phyloP scores from a whole-genome alignment of 2,329 filamentous ascomycete species.

The Talaromyces sp. region DNA sequence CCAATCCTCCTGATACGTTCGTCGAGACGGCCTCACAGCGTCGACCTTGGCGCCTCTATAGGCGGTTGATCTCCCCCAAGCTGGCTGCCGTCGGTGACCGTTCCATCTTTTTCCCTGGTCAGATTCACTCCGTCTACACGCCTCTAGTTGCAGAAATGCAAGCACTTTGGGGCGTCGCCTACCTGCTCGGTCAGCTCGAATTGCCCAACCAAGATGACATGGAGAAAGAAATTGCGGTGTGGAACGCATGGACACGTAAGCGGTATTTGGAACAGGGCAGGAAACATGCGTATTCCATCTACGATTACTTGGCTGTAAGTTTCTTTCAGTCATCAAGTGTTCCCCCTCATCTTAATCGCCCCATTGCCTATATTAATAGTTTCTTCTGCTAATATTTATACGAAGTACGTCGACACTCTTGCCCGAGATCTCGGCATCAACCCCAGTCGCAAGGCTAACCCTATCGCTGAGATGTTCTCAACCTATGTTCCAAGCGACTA shows the following conservation, averaged over 20 bases:
- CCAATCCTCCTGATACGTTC: not conserved
- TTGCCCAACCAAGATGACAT: constrained; percentile 1
- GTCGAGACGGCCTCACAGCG: not conserved
- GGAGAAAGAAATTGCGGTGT: constrained; percentile 5
- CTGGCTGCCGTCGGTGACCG: not conserved
- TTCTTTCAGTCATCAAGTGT: not conserved
- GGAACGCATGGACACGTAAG: constrained; percentile 9
- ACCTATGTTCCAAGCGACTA: constrained; percentile 32
- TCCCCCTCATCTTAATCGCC: not conserved
- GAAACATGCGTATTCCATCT: constrained; percentile 7
- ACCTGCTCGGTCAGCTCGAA: not conserved
- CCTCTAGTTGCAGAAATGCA: constrained; percentile 7
- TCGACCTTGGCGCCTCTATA: constrained; percentile 6
- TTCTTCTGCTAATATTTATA: not conserved
- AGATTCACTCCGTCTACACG: constrained; percentile 3
- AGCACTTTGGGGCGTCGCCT: constrained; percentile 2
- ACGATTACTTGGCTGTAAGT: constrained; percentile 7
- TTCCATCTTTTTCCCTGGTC: constrained; percentile 2
- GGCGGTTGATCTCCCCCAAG: constrained; percentile 6
- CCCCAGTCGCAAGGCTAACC: constrained; percentile 31
- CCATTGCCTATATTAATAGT: not conserved
- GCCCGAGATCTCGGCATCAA: constrained; percentile 32
- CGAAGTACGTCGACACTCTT: constrained; percentile 34
- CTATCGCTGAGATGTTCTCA: constrained; percentile 30
- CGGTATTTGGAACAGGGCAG: constrained; percentile 10